Percentiles rank a stretch among this genome's conserved stretches.
Conservation (phyloP, 1,284 basidiomycete genomes). For the Pseudozyma hubeiensis region DNA sequence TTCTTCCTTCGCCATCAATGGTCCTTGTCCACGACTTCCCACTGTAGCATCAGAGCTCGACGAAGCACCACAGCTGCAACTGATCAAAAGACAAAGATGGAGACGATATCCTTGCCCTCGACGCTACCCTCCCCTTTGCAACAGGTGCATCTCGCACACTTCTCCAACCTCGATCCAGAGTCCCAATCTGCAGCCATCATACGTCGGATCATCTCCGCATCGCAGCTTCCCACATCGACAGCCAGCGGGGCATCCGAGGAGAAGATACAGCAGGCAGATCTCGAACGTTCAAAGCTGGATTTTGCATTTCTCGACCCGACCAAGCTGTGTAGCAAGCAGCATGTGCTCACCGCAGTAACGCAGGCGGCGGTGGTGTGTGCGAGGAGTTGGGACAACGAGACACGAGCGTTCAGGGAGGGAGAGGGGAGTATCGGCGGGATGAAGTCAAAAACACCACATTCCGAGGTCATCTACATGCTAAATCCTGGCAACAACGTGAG, state of each 20-base stretch:
- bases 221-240: constrained; percentile 26
- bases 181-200: constrained; percentile 41
- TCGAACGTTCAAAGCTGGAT: constrained; percentile 32
- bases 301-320: constrained; percentile 55
- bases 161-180: constrained; percentile 35
- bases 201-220: constrained; percentile 41
- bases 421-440: constrained; percentile 42
- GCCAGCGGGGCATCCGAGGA: constrained; percentile 2
- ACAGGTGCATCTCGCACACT: constrained; percentile 42
- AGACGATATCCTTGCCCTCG: constrained; percentile 29
- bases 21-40: no score
- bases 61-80: no score
- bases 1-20: background rate
- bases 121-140: constrained; percentile 29
- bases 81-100: constrained; percentile 16
- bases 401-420: constrained; percentile 25
- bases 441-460: constrained; percentile 52
- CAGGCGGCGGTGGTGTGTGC: constrained; percentile 46
- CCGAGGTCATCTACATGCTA: constrained; percentile 49
- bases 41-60: no score
- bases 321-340: constrained; percentile 38
- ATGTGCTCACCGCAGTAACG: constrained; percentile 33
- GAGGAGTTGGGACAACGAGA: constrained; percentile 25
- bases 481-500: constrained; percentile 51
- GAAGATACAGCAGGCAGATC: constrained; percentile 21